Evolutionary conservation across 345 rosid genomes (phyloP).

Genomic region (Eutrema heterophyllum): DNA sequence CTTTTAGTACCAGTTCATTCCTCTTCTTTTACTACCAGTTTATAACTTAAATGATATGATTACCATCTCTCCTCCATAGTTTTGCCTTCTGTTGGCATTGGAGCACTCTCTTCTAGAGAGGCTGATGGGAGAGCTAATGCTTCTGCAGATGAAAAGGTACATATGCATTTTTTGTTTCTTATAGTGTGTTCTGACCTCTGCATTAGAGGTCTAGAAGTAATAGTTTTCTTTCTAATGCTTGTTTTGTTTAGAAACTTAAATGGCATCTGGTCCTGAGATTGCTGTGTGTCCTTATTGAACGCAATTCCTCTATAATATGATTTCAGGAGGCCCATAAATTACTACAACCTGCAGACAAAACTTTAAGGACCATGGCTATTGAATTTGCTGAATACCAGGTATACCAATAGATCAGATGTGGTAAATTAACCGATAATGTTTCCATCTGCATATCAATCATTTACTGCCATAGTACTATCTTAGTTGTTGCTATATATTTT

Average conservation of each 20-base stretch:
- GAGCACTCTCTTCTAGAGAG: constrained; percentile 94
- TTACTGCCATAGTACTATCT: background rate
- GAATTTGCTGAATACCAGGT: constrained; percentile 99
- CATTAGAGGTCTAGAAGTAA: background rate
- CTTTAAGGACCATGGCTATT: constrained; percentile 88
- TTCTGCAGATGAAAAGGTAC: constrained; percentile 88
- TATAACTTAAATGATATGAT: constrained; percentile 9
- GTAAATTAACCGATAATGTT: background rate
- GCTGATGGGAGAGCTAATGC: constrained; percentile 90
- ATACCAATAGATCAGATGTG: constrained; percentile 10
- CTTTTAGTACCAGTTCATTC: background rate
- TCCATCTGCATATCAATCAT: constrained; percentile 1
- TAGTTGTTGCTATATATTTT: background rate
- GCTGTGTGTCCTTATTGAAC: background rate
- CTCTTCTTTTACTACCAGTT: background rate
- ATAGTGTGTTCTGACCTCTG: constrained; percentile 1
- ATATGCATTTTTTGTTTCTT: background rate
- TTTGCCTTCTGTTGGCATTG: constrained; percentile 92
- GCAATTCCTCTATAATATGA: constrained; percentile 16
- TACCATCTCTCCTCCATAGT: constrained; percentile 40
- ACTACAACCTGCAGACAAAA: constrained; percentile 91
- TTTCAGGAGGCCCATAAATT: constrained; percentile 91
- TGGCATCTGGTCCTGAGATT: constrained; percentile 6
- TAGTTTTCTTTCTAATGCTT: background rate
- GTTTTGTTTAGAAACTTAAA: background rate